A percentile compares a stretch with the other conserved stretches of the same genome.
phyloP scores from a whole-genome alignment of 148 eudicot species.

The Dianthus caryophyllus region DNA sequence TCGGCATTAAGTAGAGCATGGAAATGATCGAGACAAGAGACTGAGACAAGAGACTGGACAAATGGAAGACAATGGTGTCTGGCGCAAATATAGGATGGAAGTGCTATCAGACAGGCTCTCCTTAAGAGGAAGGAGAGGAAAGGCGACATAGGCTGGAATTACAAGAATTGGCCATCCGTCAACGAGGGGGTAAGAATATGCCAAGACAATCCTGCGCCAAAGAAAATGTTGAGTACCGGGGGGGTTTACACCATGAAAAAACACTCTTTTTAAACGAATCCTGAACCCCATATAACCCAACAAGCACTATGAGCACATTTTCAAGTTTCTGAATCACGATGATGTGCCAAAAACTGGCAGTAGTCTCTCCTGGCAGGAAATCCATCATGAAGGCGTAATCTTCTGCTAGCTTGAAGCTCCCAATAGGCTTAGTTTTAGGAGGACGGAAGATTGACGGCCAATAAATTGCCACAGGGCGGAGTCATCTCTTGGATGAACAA shows the following conservation, averaged over 20 bases:
- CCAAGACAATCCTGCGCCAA: slow-evolving; percentile 83
- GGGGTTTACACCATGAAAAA: slow-evolving; percentile 34
- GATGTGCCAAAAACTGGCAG: not conserved
- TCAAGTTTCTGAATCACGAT: not conserved
- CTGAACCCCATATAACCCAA: slow-evolving; percentile 30
- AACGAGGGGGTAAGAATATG: slow-evolving; percentile 40
- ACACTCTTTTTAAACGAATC: slow-evolving; percentile 20
- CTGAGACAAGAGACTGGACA: slow-evolving; percentile 53
- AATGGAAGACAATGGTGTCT: slow-evolving; percentile 54
- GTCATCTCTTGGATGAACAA: not conserved
- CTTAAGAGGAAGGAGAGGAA: slow-evolving; percentile 53
- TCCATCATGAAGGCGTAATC: not conserved
- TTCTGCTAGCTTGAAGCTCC: not conserved
- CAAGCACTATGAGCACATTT: not conserved
- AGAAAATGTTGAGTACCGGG: slow-evolving; percentile 58
- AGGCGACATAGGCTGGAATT: slow-evolving; percentile 56
- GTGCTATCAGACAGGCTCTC: slow-evolving; percentile 58
- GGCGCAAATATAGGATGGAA: slow-evolving; percentile 43
- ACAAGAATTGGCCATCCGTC: slow-evolving; percentile 50
- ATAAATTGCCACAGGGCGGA: not conserved
- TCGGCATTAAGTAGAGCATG: slow-evolving; percentile 36
- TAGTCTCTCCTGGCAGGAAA: not conserved
- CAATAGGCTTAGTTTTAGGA: not conserved
- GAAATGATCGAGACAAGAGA: no score
- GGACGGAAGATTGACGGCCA: not conserved